These are phyloP conservation scores for Xerophyta viscosa DNA, from an alignment of 106 monocot species.

Conservation along the genomic window DNA sequence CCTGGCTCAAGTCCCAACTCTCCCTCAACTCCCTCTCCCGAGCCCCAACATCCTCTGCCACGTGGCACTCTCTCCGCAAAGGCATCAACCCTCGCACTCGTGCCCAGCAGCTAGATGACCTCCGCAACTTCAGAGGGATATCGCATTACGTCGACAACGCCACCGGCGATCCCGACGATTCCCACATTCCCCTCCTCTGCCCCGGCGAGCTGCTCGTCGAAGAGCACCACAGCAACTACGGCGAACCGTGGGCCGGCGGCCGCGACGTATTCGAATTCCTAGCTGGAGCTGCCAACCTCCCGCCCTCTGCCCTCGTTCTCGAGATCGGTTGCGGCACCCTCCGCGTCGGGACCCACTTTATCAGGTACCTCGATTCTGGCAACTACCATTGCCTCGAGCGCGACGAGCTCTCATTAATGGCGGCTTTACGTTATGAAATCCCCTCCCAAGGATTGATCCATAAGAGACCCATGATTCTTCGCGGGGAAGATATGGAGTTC, in stretches of 20 bases:
- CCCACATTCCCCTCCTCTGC: constrained; percentile 67
- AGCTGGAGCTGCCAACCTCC: constrained; percentile 34
- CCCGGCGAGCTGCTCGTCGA: constrained; percentile 82
- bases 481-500: constrained; percentile 88
- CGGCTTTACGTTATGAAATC: constrained; percentile 78
- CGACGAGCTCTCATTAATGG: constrained; percentile 78
- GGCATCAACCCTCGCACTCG: constrained; percentile 79
- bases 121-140: constrained; percentile 61
- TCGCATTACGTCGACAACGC: constrained; percentile 63
- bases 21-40: constrained; percentile 32
- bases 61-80: constrained; percentile 57
- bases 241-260: constrained; percentile 98
- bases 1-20: constrained; percentile 54
- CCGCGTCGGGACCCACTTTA: constrained; percentile 89
- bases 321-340: constrained; percentile 95
- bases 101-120: constrained; percentile 49
- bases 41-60: constrained; percentile 30
- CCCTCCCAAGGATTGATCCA: constrained; percentile 79
- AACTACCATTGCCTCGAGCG: constrained; percentile 80
- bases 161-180: neutral
- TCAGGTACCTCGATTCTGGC: constrained; percentile 55
- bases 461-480: constrained; percentile 75
- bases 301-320: constrained; percentile 64
- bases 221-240: constrained; percentile 98
- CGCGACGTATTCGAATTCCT: constrained; percentile 95